Evolutionary conservation across 306 rosid genomes (phyloP), one percentile per base, ranked within the genome.

Genomic region (Pterocarpus macrocarpus): DNA sequence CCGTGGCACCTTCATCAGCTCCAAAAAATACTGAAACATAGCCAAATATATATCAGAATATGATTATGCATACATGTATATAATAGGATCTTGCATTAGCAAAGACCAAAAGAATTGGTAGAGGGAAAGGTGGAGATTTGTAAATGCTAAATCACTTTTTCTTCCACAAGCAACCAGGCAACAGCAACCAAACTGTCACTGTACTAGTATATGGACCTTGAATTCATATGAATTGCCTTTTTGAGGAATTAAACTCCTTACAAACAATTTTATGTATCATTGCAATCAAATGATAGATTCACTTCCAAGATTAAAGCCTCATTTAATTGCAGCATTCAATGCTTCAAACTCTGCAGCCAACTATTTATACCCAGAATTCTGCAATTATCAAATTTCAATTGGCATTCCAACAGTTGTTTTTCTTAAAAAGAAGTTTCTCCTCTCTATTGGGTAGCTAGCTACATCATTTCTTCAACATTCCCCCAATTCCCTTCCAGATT

Each of bases 1-100:
- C 80, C 99, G 91, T 69, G 98, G 99, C 69, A 96, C 99, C 88
- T 92, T 96, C 99, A 96, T 90, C 84, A 85, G 88, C 92, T 96
- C 99, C 91, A 96, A 72, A 85, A 96, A 92, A 79, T 44, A 93
- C 99, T 96, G 93, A 82, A 81, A 88, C 77, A 88, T 47, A 50
- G 57, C 75, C 76, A 79, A 76, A 81, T 49, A 85, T 28, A 35
- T 35, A 52, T 55, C 28, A 69, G 74, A 47, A 63, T 71, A 63
- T 57, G 56, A 69, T 38, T 59, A 28, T 43, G 12, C 6, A 44
- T 3, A 7, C 36, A 77, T 17, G 5, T 28, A 43, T 36, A 36
- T 64, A 33, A 57, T 32, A 77, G 45, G 43, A 63, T 75, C 64
- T 64, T 45, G 45, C 76, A 73, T 53, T 36, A 64, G 43, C 64